Evolutionary conservation across 257 asterid species (phyloP).

Genomic region (Nicotiana obtusifolia): DNA sequence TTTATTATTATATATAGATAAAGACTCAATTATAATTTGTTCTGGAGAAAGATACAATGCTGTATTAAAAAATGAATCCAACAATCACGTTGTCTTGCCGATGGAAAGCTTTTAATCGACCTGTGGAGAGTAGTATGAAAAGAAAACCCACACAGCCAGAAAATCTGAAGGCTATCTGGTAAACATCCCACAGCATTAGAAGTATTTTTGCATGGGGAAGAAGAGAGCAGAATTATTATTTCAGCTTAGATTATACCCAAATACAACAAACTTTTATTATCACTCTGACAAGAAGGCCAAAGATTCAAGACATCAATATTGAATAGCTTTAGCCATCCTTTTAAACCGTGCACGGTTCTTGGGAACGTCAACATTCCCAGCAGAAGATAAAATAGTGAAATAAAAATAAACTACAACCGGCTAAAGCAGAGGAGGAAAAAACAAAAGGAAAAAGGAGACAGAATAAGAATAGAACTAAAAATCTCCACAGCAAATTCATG

Average conservation of each 20-base stretch:
- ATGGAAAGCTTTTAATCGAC: too few relatives aligned
- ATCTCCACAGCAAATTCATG: neutral
- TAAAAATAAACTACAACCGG: neutral
- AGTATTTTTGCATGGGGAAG: neutral
- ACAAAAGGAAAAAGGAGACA: neutral
- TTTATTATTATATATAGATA: too few relatives aligned
- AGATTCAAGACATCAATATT: neutral
- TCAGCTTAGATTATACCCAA: neutral
- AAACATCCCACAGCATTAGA: too few relatives aligned
- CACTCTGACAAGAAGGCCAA: neutral
- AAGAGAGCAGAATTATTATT: neutral
- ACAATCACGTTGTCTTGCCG: too few relatives aligned
- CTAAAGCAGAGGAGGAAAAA: neutral
- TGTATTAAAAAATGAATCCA: too few relatives aligned
- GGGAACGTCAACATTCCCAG: neutral
- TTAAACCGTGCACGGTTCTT: neutral
- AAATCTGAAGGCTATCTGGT: too few relatives aligned
- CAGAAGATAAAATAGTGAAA: neutral
- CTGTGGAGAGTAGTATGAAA: too few relatives aligned
- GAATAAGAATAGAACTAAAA: slow-evolving; percentile 3
- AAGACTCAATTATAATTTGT: too few relatives aligned
- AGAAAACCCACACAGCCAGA: too few relatives aligned
- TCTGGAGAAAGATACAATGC: too few relatives aligned
- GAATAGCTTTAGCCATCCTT: neutral
- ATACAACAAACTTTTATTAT: neutral